Percentiles rank a stretch among this genome's conserved stretches.
These are phyloP conservation scores for Forsythia viridissima DNA, from an alignment of 257 asterid species.

Conservation along the genomic window DNA sequence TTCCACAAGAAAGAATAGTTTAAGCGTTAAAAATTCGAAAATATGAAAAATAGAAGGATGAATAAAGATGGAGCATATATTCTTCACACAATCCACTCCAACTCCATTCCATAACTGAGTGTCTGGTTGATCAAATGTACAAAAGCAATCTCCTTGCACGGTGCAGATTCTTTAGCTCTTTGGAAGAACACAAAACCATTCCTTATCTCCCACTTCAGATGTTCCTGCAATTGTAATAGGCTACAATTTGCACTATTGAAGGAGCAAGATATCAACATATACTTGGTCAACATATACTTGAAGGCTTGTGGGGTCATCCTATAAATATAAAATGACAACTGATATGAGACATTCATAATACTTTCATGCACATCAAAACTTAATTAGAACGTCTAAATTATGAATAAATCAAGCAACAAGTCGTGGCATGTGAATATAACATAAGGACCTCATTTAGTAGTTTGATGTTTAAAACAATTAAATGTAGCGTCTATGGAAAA, in stretches of 20 bases:
- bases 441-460: too few relatives aligned
- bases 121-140: constrained; percentile 85
- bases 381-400: too few relatives aligned
- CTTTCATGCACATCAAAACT: too few relatives aligned
- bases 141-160: constrained; percentile 95
- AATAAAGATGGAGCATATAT: not conserved
- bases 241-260: not conserved
- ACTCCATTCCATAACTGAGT: constrained; percentile 86
- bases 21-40: not conserved
- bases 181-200: constrained; percentile 64
- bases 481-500: too few relatives aligned
- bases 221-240: constrained; percentile 62
- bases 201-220: constrained; percentile 86
- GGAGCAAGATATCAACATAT: too few relatives aligned
- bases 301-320: too few relatives aligned
- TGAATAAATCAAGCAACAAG: too few relatives aligned
- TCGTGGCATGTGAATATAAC: too few relatives aligned
- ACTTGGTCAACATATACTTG: too few relatives aligned
- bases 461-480: too few relatives aligned
- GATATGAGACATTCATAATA: too few relatives aligned
- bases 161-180: constrained; percentile 66
- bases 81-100: constrained; percentile 74
- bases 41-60: not conserved
- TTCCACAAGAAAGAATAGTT: not conserved
- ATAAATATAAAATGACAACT: too few relatives aligned